Percentiles rank a stretch among this genome's conserved stretches.
Evolutionary conservation across 2,329 filamentous ascomycete genomes (phyloP).

Genomic region (Colletotrichum brevisporum): DNA sequence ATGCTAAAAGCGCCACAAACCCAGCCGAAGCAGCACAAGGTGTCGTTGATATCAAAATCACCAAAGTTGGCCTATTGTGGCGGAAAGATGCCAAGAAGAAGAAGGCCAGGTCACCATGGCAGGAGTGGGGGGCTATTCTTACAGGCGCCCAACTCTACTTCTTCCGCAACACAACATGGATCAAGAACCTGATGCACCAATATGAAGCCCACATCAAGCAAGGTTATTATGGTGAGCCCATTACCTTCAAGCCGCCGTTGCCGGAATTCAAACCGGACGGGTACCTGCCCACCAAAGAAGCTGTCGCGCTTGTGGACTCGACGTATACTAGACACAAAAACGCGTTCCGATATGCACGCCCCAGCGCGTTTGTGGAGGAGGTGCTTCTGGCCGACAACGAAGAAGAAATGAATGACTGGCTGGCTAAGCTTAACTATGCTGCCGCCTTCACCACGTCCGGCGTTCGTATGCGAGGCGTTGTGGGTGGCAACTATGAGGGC

Average conservation of each 20-base stretch:
- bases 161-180: conserved; percentile 93
- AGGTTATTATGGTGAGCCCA: conserved; percentile 80
- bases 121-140: conserved; percentile 97
- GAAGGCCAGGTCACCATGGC: conserved; percentile 95
- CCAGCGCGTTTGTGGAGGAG: conserved; percentile 85
- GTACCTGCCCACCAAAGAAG: conserved; percentile 92
- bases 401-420: conserved; percentile 94
- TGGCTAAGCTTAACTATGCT: conserved; percentile 95
- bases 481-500: conserved; percentile 88
- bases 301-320: conserved; percentile 87
- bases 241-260: conserved; percentile 91
- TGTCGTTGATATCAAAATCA: conserved; percentile 96
- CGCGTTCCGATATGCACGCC: conserved; percentile 90
- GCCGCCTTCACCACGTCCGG: conserved; percentile 94
- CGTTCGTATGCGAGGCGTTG: conserved; percentile 89
- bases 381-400: conserved; percentile 92
- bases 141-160: conserved; percentile 98
- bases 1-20: conserved; percentile 86
- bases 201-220: conserved; percentile 86
- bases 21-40: conserved; percentile 90
- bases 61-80: conserved; percentile 95
- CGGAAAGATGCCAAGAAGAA: conserved; percentile 95
- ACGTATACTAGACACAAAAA: conserved; percentile 97
- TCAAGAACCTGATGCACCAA: conserved; percentile 91
- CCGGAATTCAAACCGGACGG: conserved; percentile 94